Percentiles rank a stretch among this genome's conserved stretches.
Conservation (phyloP, 2,329 filamentous ascomycete species). For the Huntiella bhutanensis region DNA sequence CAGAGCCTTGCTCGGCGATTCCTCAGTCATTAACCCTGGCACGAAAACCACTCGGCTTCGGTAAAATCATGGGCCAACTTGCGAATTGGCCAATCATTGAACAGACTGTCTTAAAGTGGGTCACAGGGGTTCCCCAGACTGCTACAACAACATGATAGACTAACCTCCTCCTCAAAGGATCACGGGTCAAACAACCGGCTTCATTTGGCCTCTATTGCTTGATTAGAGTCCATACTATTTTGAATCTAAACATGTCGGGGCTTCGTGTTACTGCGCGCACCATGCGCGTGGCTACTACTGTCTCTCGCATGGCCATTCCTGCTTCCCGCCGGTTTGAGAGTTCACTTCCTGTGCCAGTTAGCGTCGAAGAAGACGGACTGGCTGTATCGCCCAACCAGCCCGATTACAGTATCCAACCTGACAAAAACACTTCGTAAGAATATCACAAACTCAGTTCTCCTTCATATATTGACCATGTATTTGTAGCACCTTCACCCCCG, state of each 20-base stretch:
- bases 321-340: conserved; percentile 32
- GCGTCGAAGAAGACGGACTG: conserved; percentile 20
- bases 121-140: background rate
- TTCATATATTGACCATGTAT: background rate
- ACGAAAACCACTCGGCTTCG: conserved; percentile 32
- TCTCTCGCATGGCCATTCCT: conserved; percentile 22
- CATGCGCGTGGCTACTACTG: background rate
- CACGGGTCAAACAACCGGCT: background rate
- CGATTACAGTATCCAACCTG: conserved; percentile 61
- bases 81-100: conserved; percentile 25
- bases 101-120: background rate
- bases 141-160: background rate
- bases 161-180: conserved; percentile 5
- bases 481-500: conserved; percentile 65
- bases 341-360: conserved; percentile 23
- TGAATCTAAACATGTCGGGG: conserved; percentile 2
- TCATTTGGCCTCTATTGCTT: background rate
- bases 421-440: conserved; percentile 75
- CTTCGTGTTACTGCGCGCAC: conserved; percentile 2
- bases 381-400: conserved; percentile 41
- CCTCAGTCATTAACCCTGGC: conserved; percentile 13
- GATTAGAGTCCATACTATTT: background rate
- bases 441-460: background rate
- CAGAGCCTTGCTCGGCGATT: conserved; percentile 6
- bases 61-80: conserved; percentile 21